Base-by-base conservation (phyloP, 768 basidiomycete species). In the Pulveroboletus ravenelii region DNA sequence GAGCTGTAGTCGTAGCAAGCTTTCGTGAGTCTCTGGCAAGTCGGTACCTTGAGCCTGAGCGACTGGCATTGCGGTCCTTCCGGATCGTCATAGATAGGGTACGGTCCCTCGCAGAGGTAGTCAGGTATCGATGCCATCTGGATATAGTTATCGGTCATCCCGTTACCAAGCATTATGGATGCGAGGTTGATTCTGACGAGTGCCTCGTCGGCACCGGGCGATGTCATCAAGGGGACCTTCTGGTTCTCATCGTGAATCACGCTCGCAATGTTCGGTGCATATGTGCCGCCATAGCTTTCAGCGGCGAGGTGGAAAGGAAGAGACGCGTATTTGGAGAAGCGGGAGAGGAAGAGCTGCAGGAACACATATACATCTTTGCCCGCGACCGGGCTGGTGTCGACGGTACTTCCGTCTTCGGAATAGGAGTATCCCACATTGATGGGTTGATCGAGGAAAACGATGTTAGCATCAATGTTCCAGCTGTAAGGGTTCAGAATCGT, bases 351-450 rank as follows among this genome's bases (percentile, higher is more conserved):
- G 38, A 93, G 77, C 58, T 89, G 77, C 41, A 89, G 73, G 76
- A 91, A 91, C 5, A 85, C 84, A 64, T 88, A 86, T 12, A 99
- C 92, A 53, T 98, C 94, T 68, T 88, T 79, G 17, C 89, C 95
- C 3, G 92, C 92, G 18, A 84, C 83, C 5, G 91, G 91, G 48
- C 85, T 88, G 40, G 79, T 89, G 68, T 82, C 79, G 44, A 97
- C 87, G 2, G 75, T 78, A 2, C 81, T 82, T 34, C 84, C 84
- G 35, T 87, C 84, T 12, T 85, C 80, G 1, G 82, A 78, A 64
- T 94, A 97, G 1, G 90, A 93, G 71, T 78, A 95, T 30, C 95
- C 94, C 35, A 96, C 94, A 49, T 87, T 82, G 58, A 94, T 80
- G 17, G 94, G 94, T 62, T 92, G 77, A 60, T 81, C 79, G 52